Base-by-base conservation (phyloP, 495 filamentous ascomycete genomes). In the Gamarada debralockiae region DNA sequence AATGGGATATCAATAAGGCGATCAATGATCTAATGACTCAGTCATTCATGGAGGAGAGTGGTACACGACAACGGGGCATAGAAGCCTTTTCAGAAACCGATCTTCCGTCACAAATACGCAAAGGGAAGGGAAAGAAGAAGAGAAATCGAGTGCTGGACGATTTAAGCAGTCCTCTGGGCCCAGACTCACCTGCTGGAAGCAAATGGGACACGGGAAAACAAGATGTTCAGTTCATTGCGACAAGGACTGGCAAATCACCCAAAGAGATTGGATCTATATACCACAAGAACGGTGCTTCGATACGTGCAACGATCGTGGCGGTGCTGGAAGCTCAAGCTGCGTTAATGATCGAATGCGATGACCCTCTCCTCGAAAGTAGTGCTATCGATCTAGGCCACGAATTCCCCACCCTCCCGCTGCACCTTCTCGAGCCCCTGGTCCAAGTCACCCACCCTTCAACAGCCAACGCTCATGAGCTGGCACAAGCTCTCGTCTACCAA, bases 21-120 rank as follows among this genome's bases (percentile, higher is more conserved):
- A 83, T 95, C 56, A 90, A 98, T 63, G 83, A 89, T 42, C 72
- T 98, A 2, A 74, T 96, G 10, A 93, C 85, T 50, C 73, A 85
- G 5, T 76, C 83, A 9, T 89, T 81, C 63, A 81, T 96, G 14
- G 78, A 86, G 36, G 75, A 89, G 29, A 68, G 72, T 2, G 71
- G 72, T 2, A 71, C 76, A 20, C 64, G 80, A 12, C 78, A 78
- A 2, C 90, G 86, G 63, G 88, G 92, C 1, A 70, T 96, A 10
- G 90, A 97, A 52, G 91, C 80, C 0, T 97, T 97, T 60, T 74
- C 73, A 22, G 73, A 76, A 4, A 60, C 73, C 7, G 65, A 70
- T 17, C 60, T 59, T 7, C 55, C 59, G 0, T 63, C 53, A 49
- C 66, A 55, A 25, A 62, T 24, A 21, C 57, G 63, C 27, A 76